These are phyloP conservation scores for Trichoderma pleuroti DNA, from an alignment of 2,329 filamentous ascomycete species.

Conservation along the genomic window DNA sequence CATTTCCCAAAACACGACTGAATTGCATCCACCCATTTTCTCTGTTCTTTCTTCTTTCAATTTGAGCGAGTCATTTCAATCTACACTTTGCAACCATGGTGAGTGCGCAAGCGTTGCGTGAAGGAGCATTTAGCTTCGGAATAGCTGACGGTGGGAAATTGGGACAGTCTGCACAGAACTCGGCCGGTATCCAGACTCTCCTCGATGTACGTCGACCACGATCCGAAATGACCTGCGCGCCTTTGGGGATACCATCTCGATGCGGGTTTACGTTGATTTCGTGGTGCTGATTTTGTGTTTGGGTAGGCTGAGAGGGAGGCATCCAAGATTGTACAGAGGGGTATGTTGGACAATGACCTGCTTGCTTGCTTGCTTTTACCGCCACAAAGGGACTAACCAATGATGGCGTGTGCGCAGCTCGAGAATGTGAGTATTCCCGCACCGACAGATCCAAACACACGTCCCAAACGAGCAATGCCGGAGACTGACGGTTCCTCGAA, in stretches of 20 bases:
- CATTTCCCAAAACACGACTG: background rate
- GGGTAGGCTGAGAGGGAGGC: conserved; percentile 90
- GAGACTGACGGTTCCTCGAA: background rate
- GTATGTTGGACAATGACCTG: conserved; percentile 50
- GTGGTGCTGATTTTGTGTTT: conserved; percentile 3
- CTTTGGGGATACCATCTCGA: background rate
- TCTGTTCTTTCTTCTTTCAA: background rate
- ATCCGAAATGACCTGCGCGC: background rate
- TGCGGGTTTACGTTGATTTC: background rate
- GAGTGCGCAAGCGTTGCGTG: background rate
- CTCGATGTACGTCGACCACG: conserved; percentile 71
- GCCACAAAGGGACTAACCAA: background rate
- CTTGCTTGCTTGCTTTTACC: background rate
- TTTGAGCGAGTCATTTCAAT: background rate
- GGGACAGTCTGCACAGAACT: conserved; percentile 90
- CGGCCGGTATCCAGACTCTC: conserved; percentile 94
- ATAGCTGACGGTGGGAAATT: conserved; percentile 4
- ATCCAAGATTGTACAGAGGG: conserved; percentile 98
- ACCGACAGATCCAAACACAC: background rate
- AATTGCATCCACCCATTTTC: background rate
- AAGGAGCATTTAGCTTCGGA: background rate
- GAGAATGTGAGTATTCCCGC: conserved; percentile 72
- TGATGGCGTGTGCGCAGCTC: conserved; percentile 50
- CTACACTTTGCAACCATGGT: conserved; percentile 3
- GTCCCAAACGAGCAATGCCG: background rate